These are phyloP conservation scores for Endogone sp. DNA, from an alignment of 192 early-diverging fungal species.

Conservation along the genomic window DNA sequence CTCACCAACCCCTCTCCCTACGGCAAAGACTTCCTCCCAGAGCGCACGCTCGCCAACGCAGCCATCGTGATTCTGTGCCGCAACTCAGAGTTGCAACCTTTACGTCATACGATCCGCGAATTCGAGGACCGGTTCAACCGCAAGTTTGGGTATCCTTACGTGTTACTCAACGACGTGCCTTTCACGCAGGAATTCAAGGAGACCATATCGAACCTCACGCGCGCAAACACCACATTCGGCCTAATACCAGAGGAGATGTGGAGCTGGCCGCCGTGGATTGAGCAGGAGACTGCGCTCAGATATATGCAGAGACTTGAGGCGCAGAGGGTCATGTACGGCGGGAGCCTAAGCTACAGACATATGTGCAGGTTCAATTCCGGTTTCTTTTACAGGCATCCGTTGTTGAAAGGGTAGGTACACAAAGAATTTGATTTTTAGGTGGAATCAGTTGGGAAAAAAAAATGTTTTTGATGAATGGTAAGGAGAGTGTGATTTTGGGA, in stretches of 20 bases:
- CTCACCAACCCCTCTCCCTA: background rate
- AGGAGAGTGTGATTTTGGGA: slow-evolving; percentile 63
- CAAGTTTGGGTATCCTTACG: slow-evolving; percentile 61
- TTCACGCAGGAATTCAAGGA: slow-evolving; percentile 57
- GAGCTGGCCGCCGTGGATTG: slow-evolving; percentile 74
- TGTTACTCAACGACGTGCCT: slow-evolving; percentile 68
- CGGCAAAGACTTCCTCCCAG: background rate
- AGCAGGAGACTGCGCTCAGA: slow-evolving; percentile 54
- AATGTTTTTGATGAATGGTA: slow-evolving; percentile 26
- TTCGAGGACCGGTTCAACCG: slow-evolving; percentile 72
- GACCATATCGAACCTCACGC: slow-evolving; percentile 5
- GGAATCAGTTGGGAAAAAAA: slow-evolving; percentile 1
- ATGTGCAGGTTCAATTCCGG: slow-evolving; percentile 59
- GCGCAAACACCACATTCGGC: slow-evolving; percentile 21
- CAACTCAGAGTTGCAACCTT: slow-evolving; percentile 63
- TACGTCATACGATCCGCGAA: slow-evolving; percentile 58
- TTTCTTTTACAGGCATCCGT: background rate
- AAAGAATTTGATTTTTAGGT: slow-evolving; percentile 20
- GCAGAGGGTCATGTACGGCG: slow-evolving; percentile 66
- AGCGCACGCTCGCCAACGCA: slow-evolving; percentile 21
- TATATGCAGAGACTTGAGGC: slow-evolving; percentile 52
- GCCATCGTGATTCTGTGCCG: slow-evolving; percentile 69
- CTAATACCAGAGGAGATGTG: slow-evolving; percentile 57
- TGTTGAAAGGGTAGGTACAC: background rate
- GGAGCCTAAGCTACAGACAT: slow-evolving; percentile 60